Evolutionary conservation across 2,329 filamentous ascomycete genomes (phyloP).

Genomic region (Ophiostoma angusticollis): DNA sequence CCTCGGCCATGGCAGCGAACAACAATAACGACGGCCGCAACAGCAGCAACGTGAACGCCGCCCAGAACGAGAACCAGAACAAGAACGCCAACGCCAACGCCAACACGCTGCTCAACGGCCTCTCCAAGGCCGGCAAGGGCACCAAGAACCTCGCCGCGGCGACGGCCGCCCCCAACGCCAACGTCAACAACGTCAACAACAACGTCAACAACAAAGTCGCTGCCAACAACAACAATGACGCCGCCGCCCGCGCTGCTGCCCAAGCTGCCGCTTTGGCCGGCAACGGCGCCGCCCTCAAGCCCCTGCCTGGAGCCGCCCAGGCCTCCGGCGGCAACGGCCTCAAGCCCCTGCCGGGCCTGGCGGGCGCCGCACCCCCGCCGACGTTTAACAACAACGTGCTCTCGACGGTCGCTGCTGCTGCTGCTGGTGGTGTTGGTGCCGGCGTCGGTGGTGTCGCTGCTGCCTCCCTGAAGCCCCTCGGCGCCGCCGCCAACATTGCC

Average conservation of each 20-base stretch:
- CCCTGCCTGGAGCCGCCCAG: constrained; percentile 8
- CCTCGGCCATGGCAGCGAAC: constrained; percentile 4
- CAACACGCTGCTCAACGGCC: constrained; percentile 7
- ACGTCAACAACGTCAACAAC: background rate
- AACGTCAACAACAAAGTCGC: background rate
- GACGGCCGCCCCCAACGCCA: too few relatives aligned
- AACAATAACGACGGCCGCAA: constrained; percentile 5
- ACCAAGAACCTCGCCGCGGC: constrained; percentile 9
- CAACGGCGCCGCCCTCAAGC: constrained; percentile 9
- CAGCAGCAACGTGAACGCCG: background rate
- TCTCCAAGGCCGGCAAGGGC: constrained; percentile 6
- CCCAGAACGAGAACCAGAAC: constrained; percentile 4
- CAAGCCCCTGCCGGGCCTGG: constrained; percentile 12
- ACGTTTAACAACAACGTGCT: background rate
- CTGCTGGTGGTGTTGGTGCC: constrained; percentile 4
- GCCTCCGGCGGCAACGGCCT: background rate
- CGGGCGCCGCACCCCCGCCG: background rate
- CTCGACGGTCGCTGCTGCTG: background rate
- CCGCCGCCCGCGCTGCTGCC: constrained; percentile 6
- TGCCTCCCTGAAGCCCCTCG: constrained; percentile 5
- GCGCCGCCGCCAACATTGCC: constrained; percentile 28
- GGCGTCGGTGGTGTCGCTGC: constrained; percentile 3
- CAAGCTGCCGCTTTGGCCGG: constrained; percentile 2
- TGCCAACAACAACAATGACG: constrained; percentile 5
- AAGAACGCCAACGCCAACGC: constrained; percentile 4